These are phyloP conservation scores for Gyrodon lividus DNA, from an alignment of 768 basidiomycete species.

Conservation along the genomic window DNA sequence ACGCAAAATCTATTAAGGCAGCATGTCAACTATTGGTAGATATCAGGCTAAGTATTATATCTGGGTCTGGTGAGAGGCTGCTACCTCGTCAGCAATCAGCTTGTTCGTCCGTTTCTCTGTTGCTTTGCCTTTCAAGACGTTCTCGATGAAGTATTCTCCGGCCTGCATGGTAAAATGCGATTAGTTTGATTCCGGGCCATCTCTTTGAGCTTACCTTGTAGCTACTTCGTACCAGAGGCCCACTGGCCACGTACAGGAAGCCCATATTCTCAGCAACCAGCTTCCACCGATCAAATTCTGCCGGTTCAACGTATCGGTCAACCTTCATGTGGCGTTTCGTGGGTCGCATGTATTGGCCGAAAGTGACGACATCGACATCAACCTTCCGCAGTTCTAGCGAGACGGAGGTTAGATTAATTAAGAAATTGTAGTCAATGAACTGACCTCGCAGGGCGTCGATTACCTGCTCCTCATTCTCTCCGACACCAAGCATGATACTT, in stretches of 20 bases:
- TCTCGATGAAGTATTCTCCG: slow-evolving; percentile 95
- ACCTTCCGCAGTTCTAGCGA: slow-evolving; percentile 77
- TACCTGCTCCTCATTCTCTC: slow-evolving; percentile 83
- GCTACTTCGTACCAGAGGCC: slow-evolving; percentile 92
- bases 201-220: slow-evolving; percentile 74
- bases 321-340: slow-evolving; percentile 99
- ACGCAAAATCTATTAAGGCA: background rate
- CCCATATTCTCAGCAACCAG: slow-evolving; percentile 88
- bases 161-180: slow-evolving; percentile 50
- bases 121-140: slow-evolving; percentile 69
- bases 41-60: slow-evolving; percentile 2
- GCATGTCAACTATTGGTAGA: background rate
- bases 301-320: slow-evolving; percentile 90
- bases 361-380: slow-evolving; percentile 96
- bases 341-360: slow-evolving; percentile 99
- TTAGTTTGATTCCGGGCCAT: background rate
- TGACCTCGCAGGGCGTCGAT: slow-evolving; percentile 79
- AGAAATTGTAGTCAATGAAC: slow-evolving; percentile 15
- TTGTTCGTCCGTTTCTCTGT: slow-evolving; percentile 39
- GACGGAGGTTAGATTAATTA: background rate
- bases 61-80: slow-evolving; percentile 2
- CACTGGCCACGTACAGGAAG: slow-evolving; percentile 96
- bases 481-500: slow-evolving; percentile 97
- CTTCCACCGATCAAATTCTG: slow-evolving; percentile 92
- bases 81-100: slow-evolving; percentile 27